phyloP scores from a whole-genome alignment of 257 asterid species.

The Solanum gandarillasii region DNA sequence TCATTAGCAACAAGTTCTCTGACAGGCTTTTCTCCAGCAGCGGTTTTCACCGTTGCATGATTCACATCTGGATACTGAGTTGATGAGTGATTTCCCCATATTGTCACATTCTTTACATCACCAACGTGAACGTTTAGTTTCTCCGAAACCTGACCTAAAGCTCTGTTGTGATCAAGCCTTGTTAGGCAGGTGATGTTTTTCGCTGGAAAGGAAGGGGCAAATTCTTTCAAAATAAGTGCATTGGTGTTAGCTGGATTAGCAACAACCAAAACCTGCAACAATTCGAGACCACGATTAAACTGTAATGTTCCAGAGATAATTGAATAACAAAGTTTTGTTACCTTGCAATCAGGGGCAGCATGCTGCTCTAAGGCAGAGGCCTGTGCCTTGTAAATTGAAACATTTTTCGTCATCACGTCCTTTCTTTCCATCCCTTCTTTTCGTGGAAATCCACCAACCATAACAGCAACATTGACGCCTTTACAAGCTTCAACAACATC shows the following conservation, averaged over 20 bases:
- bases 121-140: slow-evolving; percentile 44
- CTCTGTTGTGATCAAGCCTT: slow-evolving; percentile 79
- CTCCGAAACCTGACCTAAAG: slow-evolving; percentile 54
- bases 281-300: neutral
- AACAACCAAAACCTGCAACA: slow-evolving; percentile 56
- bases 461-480: slow-evolving; percentile 48
- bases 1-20: slow-evolving; percentile 43
- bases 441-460: slow-evolving; percentile 65
- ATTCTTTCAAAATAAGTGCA: slow-evolving; percentile 63
- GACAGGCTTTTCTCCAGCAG: slow-evolving; percentile 26
- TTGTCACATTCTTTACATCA: slow-evolving; percentile 61
- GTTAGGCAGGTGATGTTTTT: slow-evolving; percentile 80
- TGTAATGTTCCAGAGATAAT: neutral
- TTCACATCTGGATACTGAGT: slow-evolving; percentile 80
- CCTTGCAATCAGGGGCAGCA: slow-evolving; percentile 77
- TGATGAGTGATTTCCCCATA: slow-evolving; percentile 93
- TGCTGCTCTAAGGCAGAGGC: slow-evolving; percentile 66
- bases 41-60: slow-evolving; percentile 43
- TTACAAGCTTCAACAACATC: slow-evolving; percentile 53
- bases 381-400: slow-evolving; percentile 61
- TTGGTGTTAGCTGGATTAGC: slow-evolving; percentile 90
- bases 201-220: slow-evolving; percentile 56
- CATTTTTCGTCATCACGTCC: slow-evolving; percentile 66
- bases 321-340: neutral
- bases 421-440: slow-evolving; percentile 87